Conservation (phyloP, 768 basidiomycete genomes). For the Lyophyllum decastes region DNA sequence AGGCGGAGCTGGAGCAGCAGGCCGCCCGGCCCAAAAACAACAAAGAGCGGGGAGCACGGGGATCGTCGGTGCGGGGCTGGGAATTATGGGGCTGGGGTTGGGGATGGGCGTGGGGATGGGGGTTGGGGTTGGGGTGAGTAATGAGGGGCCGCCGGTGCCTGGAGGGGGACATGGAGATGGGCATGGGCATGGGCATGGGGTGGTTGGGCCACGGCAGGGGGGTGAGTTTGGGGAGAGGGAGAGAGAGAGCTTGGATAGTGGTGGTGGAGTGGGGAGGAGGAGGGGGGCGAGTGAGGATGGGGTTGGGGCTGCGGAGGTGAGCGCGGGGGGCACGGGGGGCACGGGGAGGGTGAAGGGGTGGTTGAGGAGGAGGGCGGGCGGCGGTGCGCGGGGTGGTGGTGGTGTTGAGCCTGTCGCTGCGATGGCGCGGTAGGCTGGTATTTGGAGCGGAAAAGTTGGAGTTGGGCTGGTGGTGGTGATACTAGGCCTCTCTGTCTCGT, state of each 20-base stretch:
- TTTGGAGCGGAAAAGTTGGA: no score
- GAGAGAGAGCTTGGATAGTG: neutral
- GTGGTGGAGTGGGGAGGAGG: neutral
- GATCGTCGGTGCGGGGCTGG: constrained; percentile 20
- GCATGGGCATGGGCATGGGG: neutral
- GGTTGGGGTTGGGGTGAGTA: constrained; percentile 16
- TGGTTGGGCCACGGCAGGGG: no score
- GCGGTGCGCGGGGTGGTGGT: neutral
- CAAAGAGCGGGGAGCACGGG: constrained; percentile 10
- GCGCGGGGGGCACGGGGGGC: neutral
- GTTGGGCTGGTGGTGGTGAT: no score
- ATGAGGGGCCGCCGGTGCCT: neutral
- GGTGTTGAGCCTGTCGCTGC: no score
- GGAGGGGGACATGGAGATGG: no score
- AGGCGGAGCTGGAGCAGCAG: no score
- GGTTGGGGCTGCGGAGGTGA: neutral
- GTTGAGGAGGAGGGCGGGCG: constrained; percentile 16
- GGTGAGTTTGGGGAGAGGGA: neutral
- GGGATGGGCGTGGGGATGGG: constrained; percentile 25
- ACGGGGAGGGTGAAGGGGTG: constrained; percentile 19
- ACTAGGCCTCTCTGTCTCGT: no score
- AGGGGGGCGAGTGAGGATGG: constrained; percentile 17
- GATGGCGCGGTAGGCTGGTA: no score
- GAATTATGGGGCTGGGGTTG: constrained; percentile 27
- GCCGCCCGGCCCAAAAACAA: neutral